These are phyloP conservation scores for Amyloporia xantha DNA, from an alignment of 768 basidiomycete species.

Conservation along the genomic window DNA sequence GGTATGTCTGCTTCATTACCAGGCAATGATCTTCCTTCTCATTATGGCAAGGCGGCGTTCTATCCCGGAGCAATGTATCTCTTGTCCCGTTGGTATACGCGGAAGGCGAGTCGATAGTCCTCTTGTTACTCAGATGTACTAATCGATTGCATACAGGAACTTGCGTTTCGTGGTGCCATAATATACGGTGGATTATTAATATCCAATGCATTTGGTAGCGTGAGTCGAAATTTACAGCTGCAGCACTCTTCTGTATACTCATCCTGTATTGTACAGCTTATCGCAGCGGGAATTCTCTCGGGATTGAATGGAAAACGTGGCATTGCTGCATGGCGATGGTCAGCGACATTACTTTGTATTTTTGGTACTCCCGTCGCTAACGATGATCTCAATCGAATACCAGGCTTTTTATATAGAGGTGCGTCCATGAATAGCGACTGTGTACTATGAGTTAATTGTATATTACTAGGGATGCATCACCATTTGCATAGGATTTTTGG, in stretches of 20 bases:
- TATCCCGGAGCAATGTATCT: slow-evolving; percentile 50
- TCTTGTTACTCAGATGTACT: neutral
- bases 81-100: slow-evolving; percentile 32
- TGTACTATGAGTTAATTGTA: too few species aligned
- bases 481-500: slow-evolving; percentile 46
- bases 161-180: slow-evolving; percentile 56
- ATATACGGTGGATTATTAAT: slow-evolving; percentile 54
- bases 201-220: slow-evolving; percentile 63
- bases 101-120: slow-evolving; percentile 18
- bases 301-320: slow-evolving; percentile 64
- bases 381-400: neutral
- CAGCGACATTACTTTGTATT: too few species aligned
- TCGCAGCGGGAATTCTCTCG: slow-evolving; percentile 66
- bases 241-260: neutral
- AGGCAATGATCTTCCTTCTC: neutral
- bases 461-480: slow-evolving; percentile 60
- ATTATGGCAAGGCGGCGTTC: slow-evolving; percentile 45
- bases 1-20: slow-evolving; percentile 19
- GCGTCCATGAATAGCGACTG: too few species aligned
- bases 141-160: slow-evolving; percentile 34
- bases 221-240: slow-evolving; percentile 22
- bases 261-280: slow-evolving; percentile 35
- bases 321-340: slow-evolving; percentile 69
- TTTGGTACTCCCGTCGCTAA: neutral
- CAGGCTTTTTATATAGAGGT: slow-evolving; percentile 73